Conservation (phyloP, 2,329 filamentous ascomycete species). For the Setomelanomma holmii region DNA sequence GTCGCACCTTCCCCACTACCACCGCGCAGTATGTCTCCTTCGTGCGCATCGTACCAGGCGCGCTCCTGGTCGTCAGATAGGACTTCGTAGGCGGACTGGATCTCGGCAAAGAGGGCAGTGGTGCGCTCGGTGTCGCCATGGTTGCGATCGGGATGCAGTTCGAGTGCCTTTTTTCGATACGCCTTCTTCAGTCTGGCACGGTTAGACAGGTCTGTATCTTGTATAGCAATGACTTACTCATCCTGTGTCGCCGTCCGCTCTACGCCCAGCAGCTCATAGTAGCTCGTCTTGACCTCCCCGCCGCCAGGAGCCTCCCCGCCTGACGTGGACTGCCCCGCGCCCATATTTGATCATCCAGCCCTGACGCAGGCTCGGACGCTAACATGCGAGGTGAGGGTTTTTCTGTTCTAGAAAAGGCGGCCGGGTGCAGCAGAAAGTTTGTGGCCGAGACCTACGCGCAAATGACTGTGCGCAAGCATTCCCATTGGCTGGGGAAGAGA, state of each 20-base stretch:
- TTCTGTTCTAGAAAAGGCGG: slow-evolving; percentile 15
- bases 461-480: slow-evolving; percentile 18
- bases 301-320: slow-evolving; percentile 24
- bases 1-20: slow-evolving; percentile 59
- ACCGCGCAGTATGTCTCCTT: slow-evolving; percentile 79
- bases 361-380: slow-evolving; percentile 10
- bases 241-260: slow-evolving; percentile 77
- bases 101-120: slow-evolving; percentile 85
- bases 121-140: slow-evolving; percentile 82
- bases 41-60: slow-evolving; percentile 97
- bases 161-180: slow-evolving; percentile 87
- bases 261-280: slow-evolving; percentile 84
- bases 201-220: neutral
- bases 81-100: slow-evolving; percentile 94
- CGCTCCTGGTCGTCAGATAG: slow-evolving; percentile 94
- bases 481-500: slow-evolving; percentile 20
- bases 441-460: neutral
- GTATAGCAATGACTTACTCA: slow-evolving; percentile 64
- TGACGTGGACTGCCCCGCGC: slow-evolving; percentile 55
- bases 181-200: slow-evolving; percentile 81
- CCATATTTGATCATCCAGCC: slow-evolving; percentile 45
- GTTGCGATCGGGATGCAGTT: slow-evolving; percentile 95
- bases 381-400: slow-evolving; percentile 13
- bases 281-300: slow-evolving; percentile 70
- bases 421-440: slow-evolving; percentile 2